Base-by-base conservation (phyloP, 2,329 filamentous ascomycete species). In the Botrytis tulipae region DNA sequence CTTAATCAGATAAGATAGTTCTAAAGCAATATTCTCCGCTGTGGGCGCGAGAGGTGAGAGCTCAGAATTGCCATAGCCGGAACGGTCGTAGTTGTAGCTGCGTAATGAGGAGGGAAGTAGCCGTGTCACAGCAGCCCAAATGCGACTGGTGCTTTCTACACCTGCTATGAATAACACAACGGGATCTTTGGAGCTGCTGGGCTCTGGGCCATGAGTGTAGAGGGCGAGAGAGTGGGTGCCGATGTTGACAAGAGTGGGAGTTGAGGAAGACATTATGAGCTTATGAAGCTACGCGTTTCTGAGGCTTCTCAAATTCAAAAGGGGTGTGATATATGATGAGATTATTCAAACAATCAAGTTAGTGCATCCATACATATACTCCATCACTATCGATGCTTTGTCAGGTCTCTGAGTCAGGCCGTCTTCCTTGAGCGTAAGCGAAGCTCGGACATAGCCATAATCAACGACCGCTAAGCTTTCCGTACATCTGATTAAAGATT, bases 81-180 rank as follows among this genome's bases (percentile, higher is more conserved):
- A 67, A 25, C 77, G 73, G 54, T 77, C 75, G 72, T 78, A 77
- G 18, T 62, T 71, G 71, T 77, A 77, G 70, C 51, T 73, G 54
- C 68, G 72, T 2, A 75, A 12, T 0, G 60, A 73, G 12, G 73
- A 48, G 44, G 72, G n/a, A 1, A 76, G 69, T 25, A 74, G 66
- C 3, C 76, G 73, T 8, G 62, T 62, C n/a, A 74, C 76, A 10
- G 75, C 76, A 2, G 68, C 70, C 76, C 76, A 76, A 32, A 25
- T 32, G 18, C 72, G 63, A 25, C 25, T 70, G 42, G 69, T 74
- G 61, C 68, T 62, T 72, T 9, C 44, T 6, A 63, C 32, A 3
- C 69, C 59, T 4, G 69, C 54, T 18, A 63, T 42, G 22, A 71
- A 54, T 9, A 63, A 12, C 4, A 71, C 44, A 25, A 54, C 59